A percentile compares a stretch with the other conserved stretches of the same genome.
phyloP scores from a whole-genome alignment of 768 basidiomycete species.

The Pleurotus ostreatus region DNA sequence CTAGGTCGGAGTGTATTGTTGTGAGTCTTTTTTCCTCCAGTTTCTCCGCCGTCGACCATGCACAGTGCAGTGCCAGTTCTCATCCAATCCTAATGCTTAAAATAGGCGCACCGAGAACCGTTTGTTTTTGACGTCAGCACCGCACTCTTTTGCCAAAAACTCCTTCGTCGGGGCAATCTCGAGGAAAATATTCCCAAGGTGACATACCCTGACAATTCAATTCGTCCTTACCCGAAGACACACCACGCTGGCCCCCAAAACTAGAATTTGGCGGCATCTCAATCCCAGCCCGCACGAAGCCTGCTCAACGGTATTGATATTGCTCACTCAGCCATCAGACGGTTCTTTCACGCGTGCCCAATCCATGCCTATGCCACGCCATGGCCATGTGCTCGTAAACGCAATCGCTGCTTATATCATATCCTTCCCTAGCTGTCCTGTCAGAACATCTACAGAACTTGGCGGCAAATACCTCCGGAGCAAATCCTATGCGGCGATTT shows the following conservation, averaged over 20 bases:
- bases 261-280: no score
- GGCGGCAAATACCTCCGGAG: neutral
- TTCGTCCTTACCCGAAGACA: neutral
- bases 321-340: neutral
- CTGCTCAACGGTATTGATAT: neutral
- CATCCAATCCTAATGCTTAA: neutral
- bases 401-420: neutral
- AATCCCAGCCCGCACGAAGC: no score
- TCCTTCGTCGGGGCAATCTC: constrained; percentile 3
- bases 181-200: neutral
- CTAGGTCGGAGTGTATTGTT: no score
- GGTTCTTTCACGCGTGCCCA: neutral
- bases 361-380: constrained; percentile 1
- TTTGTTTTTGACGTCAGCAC: constrained; percentile 4
- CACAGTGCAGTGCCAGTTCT: neutral
- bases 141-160: neutral
- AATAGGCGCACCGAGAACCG: neutral
- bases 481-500: constrained; percentile 7
- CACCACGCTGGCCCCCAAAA: neutral
- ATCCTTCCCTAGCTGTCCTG: neutral
- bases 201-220: neutral
- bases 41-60: neutral
- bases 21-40: neutral
- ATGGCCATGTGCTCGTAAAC: constrained; percentile 4
- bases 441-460: neutral